A percentile compares a stretch with the other conserved stretches of the same genome.
phyloP scores from a whole-genome alignment of 305 asterid genomes.

The Fraxinus sp. region DNA sequence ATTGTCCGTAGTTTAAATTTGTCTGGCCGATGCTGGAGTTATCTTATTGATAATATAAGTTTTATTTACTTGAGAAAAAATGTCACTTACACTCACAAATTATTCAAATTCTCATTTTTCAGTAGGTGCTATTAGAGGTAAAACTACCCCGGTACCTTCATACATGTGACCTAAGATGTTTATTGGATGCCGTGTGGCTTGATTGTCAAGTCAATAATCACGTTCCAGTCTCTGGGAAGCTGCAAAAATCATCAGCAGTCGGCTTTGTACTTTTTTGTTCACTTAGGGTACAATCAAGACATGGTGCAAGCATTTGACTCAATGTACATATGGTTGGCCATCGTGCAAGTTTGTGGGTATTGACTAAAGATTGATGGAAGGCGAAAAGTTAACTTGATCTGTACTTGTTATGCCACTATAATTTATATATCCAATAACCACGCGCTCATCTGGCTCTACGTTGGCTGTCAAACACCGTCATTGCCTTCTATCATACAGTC shows the following conservation, averaged over 20 bases:
- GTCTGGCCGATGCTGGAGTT: not conserved
- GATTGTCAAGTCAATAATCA: not conserved
- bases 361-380: not conserved
- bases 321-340: not conserved
- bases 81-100: not conserved
- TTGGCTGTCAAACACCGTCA: not conserved
- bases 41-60: not conserved
- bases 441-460: not conserved
- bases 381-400: not conserved
- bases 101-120: not conserved
- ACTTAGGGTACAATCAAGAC: not conserved
- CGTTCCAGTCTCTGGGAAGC: not conserved
- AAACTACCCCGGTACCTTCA: not conserved
- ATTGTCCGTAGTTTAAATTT: not conserved
- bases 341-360: not conserved
- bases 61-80: not conserved
- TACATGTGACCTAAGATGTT: not conserved
- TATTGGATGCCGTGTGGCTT: not conserved
- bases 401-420: not conserved
- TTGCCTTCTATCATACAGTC: not conserved
- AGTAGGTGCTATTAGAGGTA: constrained; percentile 4
- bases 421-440: not conserved
- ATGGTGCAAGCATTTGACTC: not conserved
- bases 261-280: not conserved
- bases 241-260: not conserved